A percentile compares a stretch with the other conserved stretches of the same genome.
Evolutionary conservation across 768 basidiomycete species (phyloP).

Genomic region (Tricholoma sp.): DNA sequence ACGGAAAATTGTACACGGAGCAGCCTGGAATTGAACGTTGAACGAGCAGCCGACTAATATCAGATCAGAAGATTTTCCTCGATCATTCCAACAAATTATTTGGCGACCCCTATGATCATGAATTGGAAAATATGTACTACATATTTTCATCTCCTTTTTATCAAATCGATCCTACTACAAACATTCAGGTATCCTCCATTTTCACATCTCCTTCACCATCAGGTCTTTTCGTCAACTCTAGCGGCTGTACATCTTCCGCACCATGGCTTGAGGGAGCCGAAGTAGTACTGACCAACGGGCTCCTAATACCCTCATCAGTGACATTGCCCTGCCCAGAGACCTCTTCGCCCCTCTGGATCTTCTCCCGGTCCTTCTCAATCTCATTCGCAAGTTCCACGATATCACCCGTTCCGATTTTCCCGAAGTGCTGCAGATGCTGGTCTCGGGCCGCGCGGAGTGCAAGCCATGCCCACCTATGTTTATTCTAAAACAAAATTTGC

Average conservation of each 20-base stretch:
- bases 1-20: not conserved
- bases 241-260: conserved; percentile 16
- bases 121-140: not conserved
- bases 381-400: conserved; percentile 47
- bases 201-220: conserved; percentile 43
- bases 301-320: conserved; percentile 30
- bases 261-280: conserved; percentile 12
- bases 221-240: conserved; percentile 13
- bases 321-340: conserved; percentile 17
- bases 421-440: conserved; percentile 68
- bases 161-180: not conserved
- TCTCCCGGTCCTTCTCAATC: conserved; percentile 44
- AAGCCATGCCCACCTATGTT: conserved; percentile 76
- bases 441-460: conserved; percentile 75
- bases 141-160: not conserved
- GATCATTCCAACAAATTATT: not conserved
- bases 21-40: not conserved
- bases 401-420: conserved; percentile 79
- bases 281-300: conserved; percentile 18
- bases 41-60: not conserved
- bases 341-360: conserved; percentile 33
- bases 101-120: not conserved
- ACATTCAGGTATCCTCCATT: conserved; percentile 34
- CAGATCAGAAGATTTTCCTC: not conserved
- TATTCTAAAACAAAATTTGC: conserved; percentile 45